Conservation (phyloP, 2,329 filamentous ascomycete genomes). For the Fusarium sp. region DNA sequence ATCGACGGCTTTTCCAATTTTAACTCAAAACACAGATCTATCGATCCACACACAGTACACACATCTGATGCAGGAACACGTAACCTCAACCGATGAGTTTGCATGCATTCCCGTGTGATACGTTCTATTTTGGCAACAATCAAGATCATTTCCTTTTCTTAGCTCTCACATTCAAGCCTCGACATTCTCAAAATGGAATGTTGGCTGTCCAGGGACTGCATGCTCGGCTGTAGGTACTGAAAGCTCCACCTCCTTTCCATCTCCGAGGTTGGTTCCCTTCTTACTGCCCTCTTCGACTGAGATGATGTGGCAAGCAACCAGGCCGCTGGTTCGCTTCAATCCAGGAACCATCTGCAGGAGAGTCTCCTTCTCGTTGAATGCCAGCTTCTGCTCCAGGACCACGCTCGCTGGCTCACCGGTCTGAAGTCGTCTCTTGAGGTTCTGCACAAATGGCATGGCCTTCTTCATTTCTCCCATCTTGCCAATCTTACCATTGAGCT, state of each 20-base stretch:
- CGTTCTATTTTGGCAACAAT: constrained; percentile 10
- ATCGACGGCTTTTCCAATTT: constrained; percentile 19
- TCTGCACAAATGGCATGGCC: constrained; percentile 96
- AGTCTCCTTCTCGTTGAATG: constrained; percentile 84
- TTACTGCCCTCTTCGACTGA: constrained; percentile 76
- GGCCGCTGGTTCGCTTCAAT: constrained; percentile 78
- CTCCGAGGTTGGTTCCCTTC: constrained; percentile 65
- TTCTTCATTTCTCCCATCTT: constrained; percentile 95
- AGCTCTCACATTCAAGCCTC: constrained; percentile 47
- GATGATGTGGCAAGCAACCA: constrained; percentile 76
- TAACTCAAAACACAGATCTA: constrained; percentile 16
- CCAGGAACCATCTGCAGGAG: constrained; percentile 81
- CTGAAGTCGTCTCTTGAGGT: constrained; percentile 83
- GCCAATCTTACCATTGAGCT: constrained; percentile 77
- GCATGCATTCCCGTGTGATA: constrained; percentile 5
- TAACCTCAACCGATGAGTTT: neutral
- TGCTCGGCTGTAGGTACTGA: constrained; percentile 69
- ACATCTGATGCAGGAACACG: constrained; percentile 26
- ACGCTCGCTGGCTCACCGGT: constrained; percentile 70
- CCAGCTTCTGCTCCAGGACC: constrained; percentile 85
- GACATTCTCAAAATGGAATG: constrained; percentile 87
- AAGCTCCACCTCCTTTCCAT: constrained; percentile 64
- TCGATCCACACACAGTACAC: constrained; percentile 7
- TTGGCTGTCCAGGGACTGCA: constrained; percentile 84
- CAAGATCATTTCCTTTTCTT: neutral